phyloP scores from a whole-genome alignment of 768 basidiomycete genomes.

The Amylocystis lapponica region DNA sequence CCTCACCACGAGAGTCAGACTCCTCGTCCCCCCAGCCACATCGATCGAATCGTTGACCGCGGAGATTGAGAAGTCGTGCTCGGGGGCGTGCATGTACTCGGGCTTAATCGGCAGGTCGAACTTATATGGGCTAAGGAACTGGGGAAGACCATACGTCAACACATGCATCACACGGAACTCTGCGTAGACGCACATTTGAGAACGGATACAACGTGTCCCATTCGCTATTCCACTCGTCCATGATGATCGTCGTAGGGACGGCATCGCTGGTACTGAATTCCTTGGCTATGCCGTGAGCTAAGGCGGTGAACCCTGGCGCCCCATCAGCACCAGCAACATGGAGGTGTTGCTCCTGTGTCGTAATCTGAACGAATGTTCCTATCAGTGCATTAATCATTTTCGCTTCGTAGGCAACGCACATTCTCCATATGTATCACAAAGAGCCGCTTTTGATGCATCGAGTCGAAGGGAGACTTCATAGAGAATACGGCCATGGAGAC shows the following conservation, averaged over 20 bases:
- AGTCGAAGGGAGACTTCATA: slow-evolving; percentile 62
- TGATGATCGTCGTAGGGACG: slow-evolving; percentile 41
- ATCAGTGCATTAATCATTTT: background rate
- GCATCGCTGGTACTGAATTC: slow-evolving; percentile 47
- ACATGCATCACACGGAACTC: background rate
- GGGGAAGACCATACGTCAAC: slow-evolving; percentile 10
- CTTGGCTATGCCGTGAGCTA: slow-evolving; percentile 57
- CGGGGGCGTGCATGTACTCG: slow-evolving; percentile 20
- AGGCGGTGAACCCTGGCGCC: slow-evolving; percentile 63
- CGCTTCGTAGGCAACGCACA: slow-evolving; percentile 42
- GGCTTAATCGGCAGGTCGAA: slow-evolving; percentile 52
- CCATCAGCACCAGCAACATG: slow-evolving; percentile 82
- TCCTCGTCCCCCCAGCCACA: slow-evolving; percentile 54
- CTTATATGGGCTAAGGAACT: slow-evolving; percentile 86
- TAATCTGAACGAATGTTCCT: slow-evolving; percentile 47
- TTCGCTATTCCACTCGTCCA: slow-evolving; percentile 77
- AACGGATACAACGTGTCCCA: slow-evolving; percentile 88
- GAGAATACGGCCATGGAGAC: slow-evolving; percentile 57
- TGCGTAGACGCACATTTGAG: slow-evolving; percentile 44
- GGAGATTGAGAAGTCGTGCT: slow-evolving; percentile 43
- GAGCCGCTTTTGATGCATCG: slow-evolving; percentile 80
- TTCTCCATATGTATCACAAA: slow-evolving; percentile 85
- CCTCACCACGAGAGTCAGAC: slow-evolving; percentile 58
- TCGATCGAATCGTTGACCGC: slow-evolving; percentile 55
- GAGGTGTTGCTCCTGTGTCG: slow-evolving; percentile 62